Evolutionary conservation across 768 basidiomycete genomes (phyloP).

Genomic region (Nevesoporus exiguus): DNA sequence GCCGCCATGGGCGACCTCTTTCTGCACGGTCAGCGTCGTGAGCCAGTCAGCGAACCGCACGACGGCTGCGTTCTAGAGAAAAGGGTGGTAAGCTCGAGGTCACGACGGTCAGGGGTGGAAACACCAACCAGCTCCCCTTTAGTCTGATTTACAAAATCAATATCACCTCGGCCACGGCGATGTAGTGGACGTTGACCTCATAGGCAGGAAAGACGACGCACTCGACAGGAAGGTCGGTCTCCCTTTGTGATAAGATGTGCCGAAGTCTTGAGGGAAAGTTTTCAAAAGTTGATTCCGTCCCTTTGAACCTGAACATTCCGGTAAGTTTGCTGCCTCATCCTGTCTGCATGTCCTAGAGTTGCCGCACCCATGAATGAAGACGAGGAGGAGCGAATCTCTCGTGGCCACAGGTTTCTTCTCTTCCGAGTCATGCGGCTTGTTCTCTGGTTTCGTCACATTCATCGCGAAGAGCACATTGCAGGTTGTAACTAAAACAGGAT

Average conservation of each 20-base stretch:
- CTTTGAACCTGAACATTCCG: conserved; percentile 43
- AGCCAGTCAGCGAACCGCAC: conserved; percentile 91
- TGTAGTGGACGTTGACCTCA: conserved; percentile 49
- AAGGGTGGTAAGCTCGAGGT: background rate
- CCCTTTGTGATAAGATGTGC: conserved; percentile 68
- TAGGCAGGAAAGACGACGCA: conserved; percentile 86
- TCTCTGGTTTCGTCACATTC: conserved; percentile 7
- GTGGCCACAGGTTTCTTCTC: conserved; percentile 12
- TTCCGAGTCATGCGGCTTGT: conserved; percentile 8
- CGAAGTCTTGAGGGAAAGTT: conserved; percentile 77
- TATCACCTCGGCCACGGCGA: background rate
- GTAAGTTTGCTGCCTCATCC: conserved; percentile 2
- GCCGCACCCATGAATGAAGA: conserved; percentile 78
- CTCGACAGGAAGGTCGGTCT: conserved; percentile 57
- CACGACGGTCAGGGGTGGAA: background rate
- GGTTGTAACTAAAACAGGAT: conserved; percentile 13
- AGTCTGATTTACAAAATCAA: conserved; percentile 49
- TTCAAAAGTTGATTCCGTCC: conserved; percentile 67
- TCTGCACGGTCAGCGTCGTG: conserved; percentile 80
- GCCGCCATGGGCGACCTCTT: conserved; percentile 74
- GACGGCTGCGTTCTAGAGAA: conserved; percentile 67
- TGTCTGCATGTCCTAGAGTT: background rate
- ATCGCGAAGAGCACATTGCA: conserved; percentile 7
- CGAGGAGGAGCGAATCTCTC: conserved; percentile 53
- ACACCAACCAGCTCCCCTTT: conserved; percentile 80